Percentiles rank a stretch among this genome's conserved stretches.
These are phyloP conservation scores for Xylaria acuta DNA, from an alignment of 495 filamentous ascomycete species.

Conservation along the genomic window DNA sequence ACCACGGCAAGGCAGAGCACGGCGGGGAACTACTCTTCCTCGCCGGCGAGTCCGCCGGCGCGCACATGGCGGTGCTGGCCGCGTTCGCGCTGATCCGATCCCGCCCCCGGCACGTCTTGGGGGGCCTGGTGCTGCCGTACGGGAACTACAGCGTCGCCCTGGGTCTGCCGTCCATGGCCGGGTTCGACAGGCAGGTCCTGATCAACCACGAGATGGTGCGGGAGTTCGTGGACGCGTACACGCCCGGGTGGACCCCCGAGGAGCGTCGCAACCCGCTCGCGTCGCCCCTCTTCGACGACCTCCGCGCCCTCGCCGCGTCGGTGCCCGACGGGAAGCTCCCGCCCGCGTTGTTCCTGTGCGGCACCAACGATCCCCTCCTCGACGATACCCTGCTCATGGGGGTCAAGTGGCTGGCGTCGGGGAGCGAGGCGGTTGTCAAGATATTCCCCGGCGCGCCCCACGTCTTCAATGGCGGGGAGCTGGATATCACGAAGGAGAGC, in stretches of 20 bases:
- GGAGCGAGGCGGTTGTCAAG: constrained; percentile 56
- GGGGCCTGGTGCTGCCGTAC: neutral
- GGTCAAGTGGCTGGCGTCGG: constrained; percentile 57
- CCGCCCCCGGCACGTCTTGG: neutral
- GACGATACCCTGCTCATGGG: constrained; percentile 64
- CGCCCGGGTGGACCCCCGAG: neutral
- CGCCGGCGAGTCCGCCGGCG: constrained; percentile 2
- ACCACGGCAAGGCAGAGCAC: neutral
- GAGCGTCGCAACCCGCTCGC: neutral
- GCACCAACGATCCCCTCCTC: constrained; percentile 60
- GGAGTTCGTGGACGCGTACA: neutral
- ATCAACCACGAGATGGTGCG: neutral
- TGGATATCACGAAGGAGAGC: constrained; percentile 3
- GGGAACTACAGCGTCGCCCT: neutral
- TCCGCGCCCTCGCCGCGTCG: neutral
- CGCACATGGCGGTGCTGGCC: neutral
- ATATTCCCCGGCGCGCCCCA: constrained; percentile 61
- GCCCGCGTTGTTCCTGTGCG: constrained; percentile 58
- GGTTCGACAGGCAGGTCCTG: neutral
- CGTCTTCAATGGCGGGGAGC: constrained; percentile 40
- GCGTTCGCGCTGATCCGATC: neutral
- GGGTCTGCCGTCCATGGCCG: neutral
- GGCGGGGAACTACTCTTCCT: neutral
- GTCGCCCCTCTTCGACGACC: constrained; percentile 6
- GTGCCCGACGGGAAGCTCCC: constrained; percentile 41